Evolutionary conservation across 768 basidiomycete genomes (phyloP), one percentile per base, ranked within the genome.

Genomic region (Psilocybe azurescens): DNA sequence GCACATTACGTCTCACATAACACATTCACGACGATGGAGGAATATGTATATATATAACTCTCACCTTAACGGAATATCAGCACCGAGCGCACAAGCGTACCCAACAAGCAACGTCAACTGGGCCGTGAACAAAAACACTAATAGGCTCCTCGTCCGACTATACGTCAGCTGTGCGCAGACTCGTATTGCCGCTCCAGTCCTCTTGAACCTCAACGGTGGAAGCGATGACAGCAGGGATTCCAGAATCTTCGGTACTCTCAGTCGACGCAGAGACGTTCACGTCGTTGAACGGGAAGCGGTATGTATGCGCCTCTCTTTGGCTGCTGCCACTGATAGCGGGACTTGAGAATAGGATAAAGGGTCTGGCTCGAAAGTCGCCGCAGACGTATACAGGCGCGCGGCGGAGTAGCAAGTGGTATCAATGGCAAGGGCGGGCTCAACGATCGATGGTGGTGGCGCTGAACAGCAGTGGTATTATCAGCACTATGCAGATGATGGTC

Each of bases 41-140:
- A n/a, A n/a, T n/a, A n/a, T 6, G 13, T n/a, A n/a, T 11, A 53
- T 44, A 47, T 20, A 13, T 13, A 29, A 32, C 14, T 2, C 53
- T 30, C 20, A 55, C 59, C 44, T 47, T 29, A 39, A 36, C 11
- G 60, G 50, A 38, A 56, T n/a, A 50, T 24, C 33, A 10, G 38
- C 57, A 28, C 57, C 63, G 46, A 67, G 24, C 24, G 57, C 62
- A 50, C 68, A 64, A 3, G 58, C 52, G 61, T 67, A 65, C 24
- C 64, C 70, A 30, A 65, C 58, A 38, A 67, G 46, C 28, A 63
- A 53, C 1, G 58, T 62, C 6, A 61, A 2, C 61, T 71, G 70
- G 2, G 63, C 68, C 8, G 66, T 65, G 44, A 63, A 54, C 39
- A 71, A 32, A 32, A 69, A 63, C 10, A 66, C 63, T 10, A 71